Conservation (phyloP, 208 protist genomes). For the Trypanosoma scelopori region DNA sequence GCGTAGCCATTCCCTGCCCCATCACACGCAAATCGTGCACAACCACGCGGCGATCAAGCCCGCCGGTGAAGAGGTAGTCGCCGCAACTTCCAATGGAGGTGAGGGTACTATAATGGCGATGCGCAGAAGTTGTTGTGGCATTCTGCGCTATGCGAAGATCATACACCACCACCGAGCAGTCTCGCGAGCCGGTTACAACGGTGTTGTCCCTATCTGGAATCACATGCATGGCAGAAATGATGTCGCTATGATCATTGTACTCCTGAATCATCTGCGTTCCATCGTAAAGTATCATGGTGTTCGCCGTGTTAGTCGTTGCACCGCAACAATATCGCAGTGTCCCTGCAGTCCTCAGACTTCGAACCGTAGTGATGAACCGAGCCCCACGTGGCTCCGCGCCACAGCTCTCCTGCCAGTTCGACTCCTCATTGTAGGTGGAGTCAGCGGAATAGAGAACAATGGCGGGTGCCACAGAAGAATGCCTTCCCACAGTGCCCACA, state of each 20-base stretch:
- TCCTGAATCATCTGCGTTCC: conserved; percentile 56
- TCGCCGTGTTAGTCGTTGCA: conserved; percentile 36
- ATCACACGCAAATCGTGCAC: conserved; percentile 81
- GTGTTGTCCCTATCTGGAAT: conserved; percentile 60
- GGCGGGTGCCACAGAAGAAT: conserved; percentile 50
- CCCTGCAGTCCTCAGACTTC: conserved; percentile 39
- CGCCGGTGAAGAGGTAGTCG: conserved; percentile 80
- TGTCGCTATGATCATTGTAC: conserved; percentile 81
- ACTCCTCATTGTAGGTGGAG: conserved; percentile 42
- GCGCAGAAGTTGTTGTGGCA: conserved; percentile 40
- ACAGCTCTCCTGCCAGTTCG: conserved; percentile 72
- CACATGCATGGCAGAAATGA: conserved; percentile 79
- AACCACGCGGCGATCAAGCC: conserved; percentile 75
- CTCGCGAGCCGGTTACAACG: conserved; percentile 82
- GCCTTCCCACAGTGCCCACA: conserved; percentile 65
- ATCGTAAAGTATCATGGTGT: conserved; percentile 72
- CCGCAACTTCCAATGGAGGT: conserved; percentile 74
- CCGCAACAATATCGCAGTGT: conserved; percentile 63
- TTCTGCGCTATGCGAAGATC: conserved; percentile 57
- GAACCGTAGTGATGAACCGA: conserved; percentile 75
- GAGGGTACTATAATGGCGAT: conserved; percentile 73
- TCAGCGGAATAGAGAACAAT: conserved; percentile 79
- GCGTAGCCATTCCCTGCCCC: conserved; percentile 37
- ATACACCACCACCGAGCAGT: conserved; percentile 81
- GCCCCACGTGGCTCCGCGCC: conserved; percentile 71